Conservation (phyloP, 2,329 filamentous ascomycete genomes). For the Fulvia fulva region DNA sequence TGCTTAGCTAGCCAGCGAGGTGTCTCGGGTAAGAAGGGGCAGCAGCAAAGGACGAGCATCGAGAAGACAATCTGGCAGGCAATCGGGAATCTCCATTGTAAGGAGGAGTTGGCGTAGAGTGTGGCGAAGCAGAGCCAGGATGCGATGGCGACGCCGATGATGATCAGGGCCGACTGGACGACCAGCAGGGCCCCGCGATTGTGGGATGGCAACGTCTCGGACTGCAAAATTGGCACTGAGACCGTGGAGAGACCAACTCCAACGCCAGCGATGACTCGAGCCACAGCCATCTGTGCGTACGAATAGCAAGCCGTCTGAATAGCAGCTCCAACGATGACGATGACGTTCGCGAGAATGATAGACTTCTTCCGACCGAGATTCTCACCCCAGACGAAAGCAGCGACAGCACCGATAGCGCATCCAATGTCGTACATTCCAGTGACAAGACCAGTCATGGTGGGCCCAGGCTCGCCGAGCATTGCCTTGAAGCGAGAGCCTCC, state of each 20-base stretch:
- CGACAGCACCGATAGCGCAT: constrained; percentile 26
- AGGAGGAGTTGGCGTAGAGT: constrained; percentile 23
- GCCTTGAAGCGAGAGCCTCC: constrained; percentile 27
- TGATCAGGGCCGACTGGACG: constrained; percentile 29
- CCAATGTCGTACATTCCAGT: constrained; percentile 29
- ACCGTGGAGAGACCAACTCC: constrained; percentile 31
- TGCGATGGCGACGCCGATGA: constrained; percentile 28
- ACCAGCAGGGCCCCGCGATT: constrained; percentile 29
- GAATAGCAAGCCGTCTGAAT: constrained; percentile 26
- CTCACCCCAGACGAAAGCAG: constrained; percentile 27
- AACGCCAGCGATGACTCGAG: constrained; percentile 25
- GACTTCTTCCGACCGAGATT: constrained; percentile 24
- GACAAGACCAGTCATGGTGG: constrained; percentile 27
- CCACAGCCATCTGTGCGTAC: constrained; percentile 26
- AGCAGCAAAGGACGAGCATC: constrained; percentile 25
- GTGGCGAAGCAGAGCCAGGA: constrained; percentile 30
- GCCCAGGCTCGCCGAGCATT: constrained; percentile 26
- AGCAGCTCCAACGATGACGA: constrained; percentile 26
- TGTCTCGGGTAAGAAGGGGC: constrained; percentile 29
- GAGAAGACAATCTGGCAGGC: constrained; percentile 31
- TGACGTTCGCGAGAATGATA: constrained; percentile 27
- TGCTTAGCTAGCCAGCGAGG: constrained; percentile 31
- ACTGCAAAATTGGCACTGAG: constrained; percentile 30
- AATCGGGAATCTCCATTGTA: constrained; percentile 31
- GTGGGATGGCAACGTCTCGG: constrained; percentile 29